Evolutionary conservation across 805 yeast species (phyloP).

Genomic region (Kockiozyma suomiensis): DNA sequence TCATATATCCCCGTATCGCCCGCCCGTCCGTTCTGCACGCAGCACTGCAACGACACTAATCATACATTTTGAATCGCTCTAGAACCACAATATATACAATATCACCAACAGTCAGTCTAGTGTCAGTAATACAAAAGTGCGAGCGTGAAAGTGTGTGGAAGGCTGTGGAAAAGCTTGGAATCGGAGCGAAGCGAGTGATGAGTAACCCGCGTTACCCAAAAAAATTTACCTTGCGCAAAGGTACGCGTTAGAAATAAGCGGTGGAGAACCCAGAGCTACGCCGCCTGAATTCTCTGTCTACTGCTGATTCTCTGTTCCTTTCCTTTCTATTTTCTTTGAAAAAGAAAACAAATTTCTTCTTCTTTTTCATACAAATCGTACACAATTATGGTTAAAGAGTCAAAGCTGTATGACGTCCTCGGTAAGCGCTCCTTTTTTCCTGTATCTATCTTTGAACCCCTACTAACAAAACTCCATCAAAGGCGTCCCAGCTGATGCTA

Average conservation of each 20-base stretch:
- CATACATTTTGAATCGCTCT: no score
- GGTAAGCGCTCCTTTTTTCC: slow-evolving; percentile 43
- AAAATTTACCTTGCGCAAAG: background rate
- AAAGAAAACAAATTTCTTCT: background rate
- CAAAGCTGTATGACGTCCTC: slow-evolving; percentile 63
- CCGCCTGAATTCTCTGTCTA: no score
- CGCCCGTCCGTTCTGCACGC: no score
- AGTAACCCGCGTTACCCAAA: background rate
- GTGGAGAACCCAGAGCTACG: no score
- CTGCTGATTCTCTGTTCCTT: background rate
- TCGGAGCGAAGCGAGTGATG: background rate
- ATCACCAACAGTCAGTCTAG: background rate
- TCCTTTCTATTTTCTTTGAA: background rate
- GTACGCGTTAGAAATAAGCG: background rate
- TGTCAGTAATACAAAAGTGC: background rate
- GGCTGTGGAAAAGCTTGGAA: slow-evolving; percentile 2
- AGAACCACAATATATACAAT: background rate
- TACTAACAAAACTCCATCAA: background rate
- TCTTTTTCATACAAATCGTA: background rate
- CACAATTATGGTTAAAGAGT: slow-evolving; percentile 64
- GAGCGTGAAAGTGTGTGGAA: background rate
- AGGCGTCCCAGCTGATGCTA: slow-evolving; percentile 56
- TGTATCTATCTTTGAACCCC: background rate
- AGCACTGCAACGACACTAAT: no score
- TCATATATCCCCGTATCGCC: no score